Percentiles rank a stretch among this genome's conserved stretches.
These are phyloP conservation scores for Inga leiocalycina DNA, from an alignment of 306 rosid genomes.

Conservation along the genomic window DNA sequence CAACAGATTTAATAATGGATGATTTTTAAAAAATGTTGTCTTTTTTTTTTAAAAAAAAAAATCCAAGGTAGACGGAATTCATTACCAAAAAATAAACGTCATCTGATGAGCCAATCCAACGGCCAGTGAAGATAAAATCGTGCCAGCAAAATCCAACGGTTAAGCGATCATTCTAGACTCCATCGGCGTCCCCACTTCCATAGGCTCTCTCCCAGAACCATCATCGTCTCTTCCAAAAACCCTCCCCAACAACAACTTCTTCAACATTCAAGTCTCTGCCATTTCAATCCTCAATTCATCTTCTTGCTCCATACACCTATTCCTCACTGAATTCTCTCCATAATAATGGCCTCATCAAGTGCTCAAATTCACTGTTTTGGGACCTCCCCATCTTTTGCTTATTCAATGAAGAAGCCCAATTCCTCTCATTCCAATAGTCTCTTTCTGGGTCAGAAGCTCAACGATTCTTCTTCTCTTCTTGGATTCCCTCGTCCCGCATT, in stretches of 20 bases:
- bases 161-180: not conserved
- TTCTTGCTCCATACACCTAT: not conserved
- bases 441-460: conserved; percentile 59
- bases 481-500: conserved; percentile 43
- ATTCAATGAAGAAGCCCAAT: conserved; percentile 37
- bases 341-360: conserved; percentile 52
- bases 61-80: no score
- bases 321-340: not conserved
- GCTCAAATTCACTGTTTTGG: conserved; percentile 83
- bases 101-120: not conserved
- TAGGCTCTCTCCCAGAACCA: not conserved
- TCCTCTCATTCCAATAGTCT: conserved; percentile 40
- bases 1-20: no score
- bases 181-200: not conserved
- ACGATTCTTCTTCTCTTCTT: conserved; percentile 23
- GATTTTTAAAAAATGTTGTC: no score
- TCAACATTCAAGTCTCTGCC: not conserved
- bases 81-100: not conserved
- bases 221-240: not conserved
- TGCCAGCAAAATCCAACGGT: not conserved
- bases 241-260: not conserved
- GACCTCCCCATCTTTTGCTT: conserved; percentile 42
- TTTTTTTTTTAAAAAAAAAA: no score
- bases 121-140: not conserved
- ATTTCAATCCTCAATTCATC: not conserved